Evolutionary conservation across 208 protist species (phyloP).

Genomic region (Dictyostelium gargantuum): DNA sequence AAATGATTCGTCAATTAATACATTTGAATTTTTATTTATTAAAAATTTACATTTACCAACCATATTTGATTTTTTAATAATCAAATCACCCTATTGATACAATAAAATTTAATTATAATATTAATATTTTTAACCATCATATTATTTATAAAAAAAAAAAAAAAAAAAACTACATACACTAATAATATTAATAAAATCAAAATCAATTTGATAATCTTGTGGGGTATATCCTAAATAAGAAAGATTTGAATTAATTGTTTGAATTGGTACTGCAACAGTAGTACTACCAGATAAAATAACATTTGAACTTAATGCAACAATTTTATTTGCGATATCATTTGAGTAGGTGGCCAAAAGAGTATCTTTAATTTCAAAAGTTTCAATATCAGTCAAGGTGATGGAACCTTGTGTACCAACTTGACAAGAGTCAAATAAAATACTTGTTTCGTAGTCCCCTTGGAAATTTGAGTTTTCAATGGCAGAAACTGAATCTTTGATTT

Average conservation of each 20-base stretch:
- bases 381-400: not conserved
- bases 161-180: not conserved
- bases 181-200: not conserved
- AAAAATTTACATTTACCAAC: not conserved
- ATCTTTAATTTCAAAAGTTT: not conserved
- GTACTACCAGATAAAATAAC: not conserved
- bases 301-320: not conserved
- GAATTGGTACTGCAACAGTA: not conserved
- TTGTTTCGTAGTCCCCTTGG: not conserved
- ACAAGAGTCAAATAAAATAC: not conserved
- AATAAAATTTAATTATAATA: no score
- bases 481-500: not conserved
- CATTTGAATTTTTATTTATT: not conserved
- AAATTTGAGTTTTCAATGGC: not conserved
- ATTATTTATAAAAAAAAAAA: not conserved
- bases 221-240: not conserved
- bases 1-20: not conserved
- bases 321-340: not conserved
- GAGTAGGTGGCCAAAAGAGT: not conserved
- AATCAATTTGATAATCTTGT: not conserved
- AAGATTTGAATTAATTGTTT: not conserved
- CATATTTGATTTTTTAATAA: not conserved
- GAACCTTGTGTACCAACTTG: not conserved
- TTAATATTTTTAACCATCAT: no score
- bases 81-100: not conserved